Percentiles rank a stretch among this genome's conserved stretches.
Evolutionary conservation across 495 filamentous ascomycete genomes (phyloP).

Genomic region (Xylaria longipes): DNA sequence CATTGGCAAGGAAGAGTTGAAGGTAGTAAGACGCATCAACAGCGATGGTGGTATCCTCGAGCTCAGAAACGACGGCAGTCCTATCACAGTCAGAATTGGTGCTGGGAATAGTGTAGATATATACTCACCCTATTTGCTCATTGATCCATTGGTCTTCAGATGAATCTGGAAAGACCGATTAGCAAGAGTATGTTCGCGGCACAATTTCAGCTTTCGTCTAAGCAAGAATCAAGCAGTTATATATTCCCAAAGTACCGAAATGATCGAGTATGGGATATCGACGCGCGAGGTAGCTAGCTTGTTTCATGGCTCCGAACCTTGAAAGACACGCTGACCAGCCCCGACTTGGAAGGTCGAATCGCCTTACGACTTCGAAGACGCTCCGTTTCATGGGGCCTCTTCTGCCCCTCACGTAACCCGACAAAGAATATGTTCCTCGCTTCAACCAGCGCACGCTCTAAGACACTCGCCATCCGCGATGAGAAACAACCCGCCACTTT

Average conservation of each 20-base stretch:
- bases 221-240: not conserved
- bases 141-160: conserved; percentile 54
- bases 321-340: not conserved
- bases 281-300: not conserved
- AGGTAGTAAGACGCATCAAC: conserved; percentile 94
- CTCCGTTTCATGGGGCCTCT: not conserved
- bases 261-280: not conserved
- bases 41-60: conserved; percentile 76
- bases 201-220: conserved; percentile 12
- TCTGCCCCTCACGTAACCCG: not conserved
- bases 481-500: not conserved
- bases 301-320: not conserved
- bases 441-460: not conserved
- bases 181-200: conserved; percentile 1
- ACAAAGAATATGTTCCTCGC: not conserved
- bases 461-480: not conserved
- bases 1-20: conserved; percentile 69
- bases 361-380: not conserved
- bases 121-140: conserved; percentile 50
- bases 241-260: not conserved
- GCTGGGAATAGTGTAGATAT: not conserved
- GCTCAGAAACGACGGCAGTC: conserved; percentile 45
- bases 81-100: conserved; percentile 35
- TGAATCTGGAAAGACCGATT: conserved; percentile 38
- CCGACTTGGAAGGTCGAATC: not conserved